Evolutionary conservation across 192 early-diverging fungal species (phyloP).

Genomic region (Umbelopsis vinacea): DNA sequence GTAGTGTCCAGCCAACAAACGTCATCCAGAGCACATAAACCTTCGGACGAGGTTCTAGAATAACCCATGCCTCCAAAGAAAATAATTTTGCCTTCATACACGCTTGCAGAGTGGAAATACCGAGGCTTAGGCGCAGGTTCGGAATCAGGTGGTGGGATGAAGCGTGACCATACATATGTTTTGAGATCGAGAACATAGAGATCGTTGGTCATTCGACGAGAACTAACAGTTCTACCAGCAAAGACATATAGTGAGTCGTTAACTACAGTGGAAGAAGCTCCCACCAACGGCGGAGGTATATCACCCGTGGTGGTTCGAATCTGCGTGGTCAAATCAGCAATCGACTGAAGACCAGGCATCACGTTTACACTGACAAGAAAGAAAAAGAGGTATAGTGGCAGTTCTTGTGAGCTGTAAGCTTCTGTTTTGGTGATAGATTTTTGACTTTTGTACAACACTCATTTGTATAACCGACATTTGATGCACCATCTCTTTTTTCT

Average conservation of each 20-base stretch:
- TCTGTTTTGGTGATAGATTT: constrained; percentile 10
- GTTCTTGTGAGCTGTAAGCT: not conserved
- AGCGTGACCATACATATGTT: constrained; percentile 61
- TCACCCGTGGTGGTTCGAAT: constrained; percentile 63
- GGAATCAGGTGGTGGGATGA: constrained; percentile 33
- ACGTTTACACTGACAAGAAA: not conserved
- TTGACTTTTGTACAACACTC: constrained; percentile 6
- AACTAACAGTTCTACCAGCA: constrained; percentile 71
- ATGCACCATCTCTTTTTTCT: not conserved
- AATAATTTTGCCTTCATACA: constrained; percentile 66
- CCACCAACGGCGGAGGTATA: constrained; percentile 76
- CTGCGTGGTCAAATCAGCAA: constrained; percentile 54
- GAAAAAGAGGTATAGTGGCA: not conserved
- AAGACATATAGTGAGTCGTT: constrained; percentile 68
- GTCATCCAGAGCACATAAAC: constrained; percentile 69
- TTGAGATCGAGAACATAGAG: constrained; percentile 67
- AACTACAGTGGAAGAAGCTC: constrained; percentile 71
- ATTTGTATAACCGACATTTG: constrained; percentile 6
- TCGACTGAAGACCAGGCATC: constrained; percentile 44
- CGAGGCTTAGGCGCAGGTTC: constrained; percentile 57
- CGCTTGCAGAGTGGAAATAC: constrained; percentile 79
- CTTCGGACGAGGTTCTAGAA: constrained; percentile 54
- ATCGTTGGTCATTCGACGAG: constrained; percentile 70
- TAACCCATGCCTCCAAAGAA: constrained; percentile 84
- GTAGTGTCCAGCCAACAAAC: constrained; percentile 70